Base-by-base conservation (phyloP, 108 stramenopile genomes). In the Epipyxis sp. region DNA sequence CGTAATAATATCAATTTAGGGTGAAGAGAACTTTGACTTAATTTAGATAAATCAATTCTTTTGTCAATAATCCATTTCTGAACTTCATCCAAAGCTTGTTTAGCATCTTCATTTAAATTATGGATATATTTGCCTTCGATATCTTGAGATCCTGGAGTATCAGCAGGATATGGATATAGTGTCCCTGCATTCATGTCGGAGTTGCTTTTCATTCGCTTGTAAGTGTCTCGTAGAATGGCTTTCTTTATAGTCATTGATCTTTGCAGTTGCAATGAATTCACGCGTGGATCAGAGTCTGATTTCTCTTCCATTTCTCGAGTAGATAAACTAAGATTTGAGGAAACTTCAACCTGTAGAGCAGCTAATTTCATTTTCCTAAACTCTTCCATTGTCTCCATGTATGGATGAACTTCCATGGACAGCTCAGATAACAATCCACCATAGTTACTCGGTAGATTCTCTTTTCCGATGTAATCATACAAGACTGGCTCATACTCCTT, bases 1-100 rank as follows among this genome's bases (percentile, higher is more conserved):
- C 82, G 77, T 20, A 83, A 54, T 25, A 83, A 42, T 42, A 25
- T 57, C 54, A 57, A 57, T 16, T 25, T 16, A 20, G 16, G 20
- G 54, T 57, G 20, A 16, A 57, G 25, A 25, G 54, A 16, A 25
- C 25, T 20, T 20, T 16, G 54, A 25, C 25, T 57, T 25, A 57
- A 57, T 16, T 57, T 25, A 16, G 54, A 16, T 20, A 16, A 57
- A 25, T 57, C 25, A 57, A 57, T 57, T 16, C 25, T 57, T 16
- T 57, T 57, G 20, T 57, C 54, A 25, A 25, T 20, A 16, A 57
- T 25, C 54, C 54, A 57, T 25, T 25, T 16, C 54, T 57, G 54
- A 57, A 57, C 54, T 20, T 16, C 54, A 57, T 57, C 54, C 54
- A 57, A 57, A 20, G 54, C 54, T 25, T 16, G 20, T 25, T 57